Evolutionary conservation across 495 filamentous ascomycete species (phyloP), one percentile per base, ranked within the genome.

Genomic region (Niebla homalea): DNA sequence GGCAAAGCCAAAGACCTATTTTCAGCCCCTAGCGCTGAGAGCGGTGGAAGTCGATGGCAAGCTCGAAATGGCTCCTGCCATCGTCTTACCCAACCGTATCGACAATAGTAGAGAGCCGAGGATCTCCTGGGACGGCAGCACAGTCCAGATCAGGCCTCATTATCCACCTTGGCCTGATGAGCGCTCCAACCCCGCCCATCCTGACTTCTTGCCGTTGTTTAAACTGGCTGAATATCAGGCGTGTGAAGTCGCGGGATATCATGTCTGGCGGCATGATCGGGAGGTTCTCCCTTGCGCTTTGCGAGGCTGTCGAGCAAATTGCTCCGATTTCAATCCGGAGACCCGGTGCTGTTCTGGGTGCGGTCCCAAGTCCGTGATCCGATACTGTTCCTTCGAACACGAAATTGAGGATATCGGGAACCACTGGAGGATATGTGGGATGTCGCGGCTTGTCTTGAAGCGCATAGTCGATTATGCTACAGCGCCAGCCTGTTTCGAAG

Each of bases 291-390:
- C 46, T 4, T 74, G 71, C 43, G 53, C 57, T 5, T 54, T 46
- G 39, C 23, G 19, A 2, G 53, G 42, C 22, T 75, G 71, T 50
- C 22, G 56, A 0, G 68, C 65, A 47, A 72, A 71, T 65, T 81
- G 80, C 62, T 72, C 75, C 45, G 67, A 71, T 22, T 64, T 64
- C 59, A 70, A 76, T 44, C 49, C 53, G 4, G 36, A 49, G 19
- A 55, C 60, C 8, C 54, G 63, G 12, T 64, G 71, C 57, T 75
- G 72, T 53, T 64, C 64, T 5, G 45, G 57, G 5, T 75, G 72
- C 53, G 72, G 72, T 6, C 71, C 72, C 1, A 70, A 54, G 50
- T 67, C 67, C 6, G 20, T 46, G 25, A 43, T 64, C 14, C 62
- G 66, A 15, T 75, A 72, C 56, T 75, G 72, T 55, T 53, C 51